A percentile compares a stretch with the other conserved stretches of the same genome.
phyloP scores from a whole-genome alignment of 176 grass and related monocot species.

The Hyparrhenia diplandra region DNA sequence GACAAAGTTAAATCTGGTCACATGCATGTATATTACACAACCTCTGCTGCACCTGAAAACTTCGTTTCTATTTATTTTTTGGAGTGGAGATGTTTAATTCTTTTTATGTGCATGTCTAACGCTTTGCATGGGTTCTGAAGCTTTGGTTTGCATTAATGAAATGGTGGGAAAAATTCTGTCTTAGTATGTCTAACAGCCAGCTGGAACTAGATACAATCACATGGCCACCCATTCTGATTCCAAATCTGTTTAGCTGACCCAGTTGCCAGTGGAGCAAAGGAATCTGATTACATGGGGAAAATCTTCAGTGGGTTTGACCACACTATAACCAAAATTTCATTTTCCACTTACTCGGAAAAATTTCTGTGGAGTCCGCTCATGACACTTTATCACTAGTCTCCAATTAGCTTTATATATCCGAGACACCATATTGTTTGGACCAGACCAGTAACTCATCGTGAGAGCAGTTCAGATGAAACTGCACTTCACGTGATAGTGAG shows the following conservation, averaged over 20 bases:
- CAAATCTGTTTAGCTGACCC: not conserved
- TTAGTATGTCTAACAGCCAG: not conserved
- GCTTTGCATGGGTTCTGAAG: not conserved
- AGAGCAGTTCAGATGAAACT: not conserved
- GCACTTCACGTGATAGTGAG: not conserved
- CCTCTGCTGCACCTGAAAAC: not conserved
- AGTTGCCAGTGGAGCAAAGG: not conserved
- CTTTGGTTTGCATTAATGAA: constrained; percentile 6
- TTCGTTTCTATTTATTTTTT: not conserved
- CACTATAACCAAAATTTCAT: not conserved
- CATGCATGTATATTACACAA: not conserved
- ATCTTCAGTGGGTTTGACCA: not conserved
- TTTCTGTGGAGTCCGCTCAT: too few species aligned
- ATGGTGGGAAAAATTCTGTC: not conserved
- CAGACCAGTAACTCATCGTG: not conserved
- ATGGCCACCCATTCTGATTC: constrained; percentile 11
- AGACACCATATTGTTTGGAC: not conserved
- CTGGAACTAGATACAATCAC: constrained; percentile 17
- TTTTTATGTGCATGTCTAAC: not conserved
- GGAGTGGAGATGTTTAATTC: not conserved
- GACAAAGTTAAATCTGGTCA: not conserved
- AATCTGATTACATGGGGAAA: not conserved
- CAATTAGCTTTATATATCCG: not conserved
- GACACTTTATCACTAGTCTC: not conserved
- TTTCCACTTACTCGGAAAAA: not conserved